A percentile compares a stretch with the other conserved stretches of the same genome.
phyloP scores from a whole-genome alignment of 192 early-diverging fungal species.

The Phlyctochytrium planicorne region DNA sequence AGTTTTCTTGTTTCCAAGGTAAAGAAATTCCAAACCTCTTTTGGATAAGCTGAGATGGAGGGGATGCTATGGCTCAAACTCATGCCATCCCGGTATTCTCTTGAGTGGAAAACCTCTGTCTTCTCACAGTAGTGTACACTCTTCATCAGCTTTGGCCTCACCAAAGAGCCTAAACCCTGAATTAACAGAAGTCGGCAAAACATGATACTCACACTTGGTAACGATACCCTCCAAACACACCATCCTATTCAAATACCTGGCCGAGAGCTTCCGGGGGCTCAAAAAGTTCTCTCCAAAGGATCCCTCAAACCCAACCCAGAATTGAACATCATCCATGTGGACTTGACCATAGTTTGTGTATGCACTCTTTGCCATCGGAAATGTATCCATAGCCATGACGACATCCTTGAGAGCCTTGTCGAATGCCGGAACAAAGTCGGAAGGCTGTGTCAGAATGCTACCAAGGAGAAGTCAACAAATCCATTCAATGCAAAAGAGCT shows the following conservation, averaged over 20 bases:
- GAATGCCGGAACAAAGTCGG: constrained; percentile 83
- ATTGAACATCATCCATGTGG: constrained; percentile 23
- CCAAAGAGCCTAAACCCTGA: constrained; percentile 72
- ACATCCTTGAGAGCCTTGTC: constrained; percentile 74
- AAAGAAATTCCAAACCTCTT: constrained; percentile 47
- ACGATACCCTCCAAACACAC: constrained; percentile 97
- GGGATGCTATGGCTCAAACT: constrained; percentile 67
- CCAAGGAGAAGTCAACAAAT: constrained; percentile 2
- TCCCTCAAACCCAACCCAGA: constrained; percentile 85
- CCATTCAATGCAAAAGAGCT: constrained; percentile 4
- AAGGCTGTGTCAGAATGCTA: constrained; percentile 71
- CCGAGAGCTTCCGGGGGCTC: constrained; percentile 81
- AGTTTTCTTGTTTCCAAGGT: constrained; percentile 23
- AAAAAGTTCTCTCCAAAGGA: constrained; percentile 88
- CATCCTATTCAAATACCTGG: constrained; percentile 78
- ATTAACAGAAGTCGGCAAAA: background rate
- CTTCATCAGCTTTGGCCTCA: constrained; percentile 89
- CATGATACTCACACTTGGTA: constrained; percentile 73
- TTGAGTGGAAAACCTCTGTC: constrained; percentile 74
- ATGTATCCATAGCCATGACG: constrained; percentile 24
- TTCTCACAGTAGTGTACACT: constrained; percentile 92
- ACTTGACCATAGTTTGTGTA: constrained; percentile 27
- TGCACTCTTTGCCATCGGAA: constrained; percentile 24
- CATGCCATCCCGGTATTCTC: constrained; percentile 86
- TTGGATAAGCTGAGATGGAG: constrained; percentile 84